These are phyloP conservation scores for Fusarium palustre DNA, from an alignment of 2,329 filamentous ascomycete genomes.

Conservation along the genomic window DNA sequence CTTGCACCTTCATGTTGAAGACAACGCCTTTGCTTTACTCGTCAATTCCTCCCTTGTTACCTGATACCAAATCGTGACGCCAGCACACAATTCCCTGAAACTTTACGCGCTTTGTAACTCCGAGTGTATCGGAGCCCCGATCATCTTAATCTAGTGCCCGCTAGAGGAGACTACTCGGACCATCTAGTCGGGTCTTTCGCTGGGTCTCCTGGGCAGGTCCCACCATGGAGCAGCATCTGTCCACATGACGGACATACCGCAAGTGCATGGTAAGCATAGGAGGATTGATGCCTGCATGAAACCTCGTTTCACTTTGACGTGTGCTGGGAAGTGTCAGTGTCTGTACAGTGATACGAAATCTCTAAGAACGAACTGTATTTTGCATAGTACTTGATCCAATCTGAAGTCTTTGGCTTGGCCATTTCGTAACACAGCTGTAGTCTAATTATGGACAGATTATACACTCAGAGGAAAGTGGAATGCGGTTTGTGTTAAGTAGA, in stretches of 20 bases:
- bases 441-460: rapidly evolving
- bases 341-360: not conserved
- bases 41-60: too few species aligned
- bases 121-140: too few species aligned
- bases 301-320: not conserved
- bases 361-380: not conserved
- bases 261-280: not conserved
- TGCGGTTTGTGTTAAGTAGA: not conserved
- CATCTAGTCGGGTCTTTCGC: not conserved
- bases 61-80: too few species aligned
- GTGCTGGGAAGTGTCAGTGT: not conserved
- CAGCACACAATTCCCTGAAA: too few species aligned
- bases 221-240: not conserved
- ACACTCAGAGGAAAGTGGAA: not conserved
- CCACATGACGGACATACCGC: rapidly evolving
- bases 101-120: too few species aligned
- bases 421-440: not conserved
- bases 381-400: not conserved
- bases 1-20: too few species aligned
- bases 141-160: not conserved
- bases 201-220: not conserved
- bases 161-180: not conserved
- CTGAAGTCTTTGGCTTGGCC: not conserved
- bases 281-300: rapidly evolving
- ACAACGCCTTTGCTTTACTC: too few species aligned